Base-by-base conservation (phyloP, 208 protist genomes). In the Leishmania arabica region DNA sequence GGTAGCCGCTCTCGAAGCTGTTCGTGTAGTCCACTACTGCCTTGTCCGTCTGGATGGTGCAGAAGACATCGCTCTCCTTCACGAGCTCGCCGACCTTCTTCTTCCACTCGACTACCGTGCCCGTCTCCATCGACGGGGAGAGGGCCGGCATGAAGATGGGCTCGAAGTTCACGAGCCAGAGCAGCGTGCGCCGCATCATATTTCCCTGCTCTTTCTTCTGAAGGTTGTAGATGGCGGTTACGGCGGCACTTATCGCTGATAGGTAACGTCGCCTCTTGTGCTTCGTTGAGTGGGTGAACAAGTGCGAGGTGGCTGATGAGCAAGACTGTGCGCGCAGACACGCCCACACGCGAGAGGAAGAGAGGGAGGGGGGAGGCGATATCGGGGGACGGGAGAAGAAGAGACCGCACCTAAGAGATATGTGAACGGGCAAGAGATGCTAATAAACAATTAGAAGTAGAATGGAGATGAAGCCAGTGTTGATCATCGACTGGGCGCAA, bases 11-110 rank as follows among this genome's bases (percentile, higher is more conserved):
- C 42, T 99, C 98, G 53, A 99, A 99, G 47, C 88, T 91, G 79
- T 95, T 93, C 68, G 99, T 98, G 85, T 98, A 99, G 87, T 99
- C 98, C 80, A 99, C 95, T 0, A 98, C 98, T 21, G 99, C 98
- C 93, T 99, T 99, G 91, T 99, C 99, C 6, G 99, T 99, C 92
- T 99, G 97, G 49, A 99, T 92, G 40, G 96, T 92, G 82, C 91
- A 95, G 84, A 99, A 90, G 42, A 98, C 90, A n/a, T 99, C 98
- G 62, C 96, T 97, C 74, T 96, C 90, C 64, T 95, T 93, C 60
- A 99, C 91, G 9, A 92, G 58, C 34, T 99, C 97, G 49, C 99
- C 98, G 37, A 96, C 88, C 80, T 97, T 97, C 84, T 96, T 96
- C 87, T 95, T 96, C 96, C 96, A 98, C 80, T 96, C 90, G 6